These are phyloP conservation scores for Leccinum colubrinum DNA, from an alignment of 1,284 basidiomycete species.

Conservation along the genomic window DNA sequence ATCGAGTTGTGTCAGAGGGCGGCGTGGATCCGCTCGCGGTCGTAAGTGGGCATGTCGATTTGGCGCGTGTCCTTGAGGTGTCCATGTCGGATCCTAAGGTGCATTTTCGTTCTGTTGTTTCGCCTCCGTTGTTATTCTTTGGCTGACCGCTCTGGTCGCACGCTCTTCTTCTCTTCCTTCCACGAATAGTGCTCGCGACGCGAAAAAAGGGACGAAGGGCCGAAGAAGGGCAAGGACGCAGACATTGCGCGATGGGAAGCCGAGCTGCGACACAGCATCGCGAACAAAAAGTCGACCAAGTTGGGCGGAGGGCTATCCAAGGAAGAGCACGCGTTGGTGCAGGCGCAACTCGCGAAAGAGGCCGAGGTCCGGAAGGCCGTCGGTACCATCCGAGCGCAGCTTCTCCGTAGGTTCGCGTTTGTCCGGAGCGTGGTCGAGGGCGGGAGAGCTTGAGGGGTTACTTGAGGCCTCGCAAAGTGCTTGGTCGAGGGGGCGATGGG, in stretches of 20 bases:
- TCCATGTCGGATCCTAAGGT: conserved; percentile 47
- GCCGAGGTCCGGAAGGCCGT: conserved; percentile 63
- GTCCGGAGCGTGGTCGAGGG: conserved; percentile 56
- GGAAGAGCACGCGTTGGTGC: conserved; percentile 77
- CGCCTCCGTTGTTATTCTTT: not conserved
- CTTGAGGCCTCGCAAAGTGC: conserved; percentile 41
- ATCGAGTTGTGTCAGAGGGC: conserved; percentile 79
- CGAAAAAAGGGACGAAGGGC: conserved; percentile 55
- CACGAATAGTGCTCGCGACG: conserved; percentile 54
- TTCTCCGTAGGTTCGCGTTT: conserved; percentile 69
- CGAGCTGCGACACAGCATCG: conserved; percentile 83
- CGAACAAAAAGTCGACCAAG: conserved; percentile 58
- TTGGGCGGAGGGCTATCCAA: conserved; percentile 63
- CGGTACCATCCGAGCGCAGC: conserved; percentile 45
- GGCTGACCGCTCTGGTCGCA: not conserved
- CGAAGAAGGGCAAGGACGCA: conserved; percentile 81
- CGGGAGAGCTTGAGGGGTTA: conserved; percentile 46
- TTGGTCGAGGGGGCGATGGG: conserved; percentile 42
- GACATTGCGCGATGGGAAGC: conserved; percentile 93
- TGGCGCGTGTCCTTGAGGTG: conserved; percentile 48
- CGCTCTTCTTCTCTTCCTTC: not conserved
- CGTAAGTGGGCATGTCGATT: conserved; percentile 48
- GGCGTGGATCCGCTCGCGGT: conserved; percentile 65
- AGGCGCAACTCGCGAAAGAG: conserved; percentile 82
- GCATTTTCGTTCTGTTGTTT: not conserved